These are phyloP conservation scores for Euphorbia tirucalli DNA, from an alignment of 345 rosid genomes.

Conservation along the genomic window DNA sequence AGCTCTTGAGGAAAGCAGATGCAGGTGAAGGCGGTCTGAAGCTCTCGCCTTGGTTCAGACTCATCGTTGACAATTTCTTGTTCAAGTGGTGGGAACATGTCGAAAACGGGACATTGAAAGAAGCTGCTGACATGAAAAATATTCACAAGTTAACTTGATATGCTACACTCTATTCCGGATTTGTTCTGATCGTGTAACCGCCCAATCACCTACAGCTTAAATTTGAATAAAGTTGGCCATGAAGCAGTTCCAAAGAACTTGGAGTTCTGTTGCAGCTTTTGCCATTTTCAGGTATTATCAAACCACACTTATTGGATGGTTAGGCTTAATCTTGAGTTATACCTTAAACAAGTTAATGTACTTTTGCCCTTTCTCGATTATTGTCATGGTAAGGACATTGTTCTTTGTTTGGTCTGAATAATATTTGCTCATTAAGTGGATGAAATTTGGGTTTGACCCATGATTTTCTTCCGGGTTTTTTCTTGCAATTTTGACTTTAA, in stretches of 20 bases:
- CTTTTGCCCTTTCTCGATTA: no score
- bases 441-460: neutral
- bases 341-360: no score
- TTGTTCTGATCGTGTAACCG: neutral
- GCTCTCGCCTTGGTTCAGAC: conserved; percentile 93
- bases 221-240: conserved; percentile 17
- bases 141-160: conserved; percentile 62
- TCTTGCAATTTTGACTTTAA: neutral
- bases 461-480: neutral
- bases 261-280: neutral
- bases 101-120: conserved; percentile 64
- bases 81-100: conserved; percentile 95
- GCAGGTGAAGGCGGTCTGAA: conserved; percentile 80
- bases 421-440: no score
- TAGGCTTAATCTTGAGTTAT: no score
- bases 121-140: conserved; percentile 68
- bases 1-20: conserved; percentile 83
- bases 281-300: neutral
- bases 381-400: no score
- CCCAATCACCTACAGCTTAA: neutral
- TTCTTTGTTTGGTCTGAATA: no score
- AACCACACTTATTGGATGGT: no score
- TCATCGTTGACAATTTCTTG: conserved; percentile 91
- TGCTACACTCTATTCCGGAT: neutral
- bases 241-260: conserved; percentile 8